phyloP scores from a whole-genome alignment of 169 alveolate species.

The Plasmodium gallinaceum region DNA sequence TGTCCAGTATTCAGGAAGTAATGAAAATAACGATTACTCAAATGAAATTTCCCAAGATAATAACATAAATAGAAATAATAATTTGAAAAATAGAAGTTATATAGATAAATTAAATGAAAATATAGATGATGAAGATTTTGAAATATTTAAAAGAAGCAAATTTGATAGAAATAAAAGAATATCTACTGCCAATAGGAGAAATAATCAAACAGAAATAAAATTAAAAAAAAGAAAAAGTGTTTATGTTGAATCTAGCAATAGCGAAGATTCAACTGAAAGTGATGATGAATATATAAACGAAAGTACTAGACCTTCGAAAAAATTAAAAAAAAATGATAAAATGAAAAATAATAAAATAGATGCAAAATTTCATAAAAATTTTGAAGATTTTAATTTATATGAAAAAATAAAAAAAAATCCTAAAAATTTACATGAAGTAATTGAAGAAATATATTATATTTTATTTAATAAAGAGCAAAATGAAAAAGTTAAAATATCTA shows the following conservation, averaged over 20 bases:
- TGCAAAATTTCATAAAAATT: constrained; percentile 34
- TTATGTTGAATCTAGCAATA: constrained; percentile 58
- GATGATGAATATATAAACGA: constrained; percentile 61
- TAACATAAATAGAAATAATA: constrained; percentile 9
- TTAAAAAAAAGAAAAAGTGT: constrained; percentile 62
- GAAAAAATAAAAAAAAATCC: constrained; percentile 74
- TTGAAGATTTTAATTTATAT: constrained; percentile 74
- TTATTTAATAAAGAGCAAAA: constrained; percentile 52
- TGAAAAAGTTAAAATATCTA: constrained; percentile 68
- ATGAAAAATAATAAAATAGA: background rate
- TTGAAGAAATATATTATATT: constrained; percentile 68
- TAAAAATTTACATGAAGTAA: constrained; percentile 60
- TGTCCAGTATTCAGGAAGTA: background rate
- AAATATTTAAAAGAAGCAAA: constrained; percentile 54
- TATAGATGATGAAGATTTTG: constrained; percentile 74
- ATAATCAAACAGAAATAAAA: constrained; percentile 18
- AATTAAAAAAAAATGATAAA: constrained; percentile 20
- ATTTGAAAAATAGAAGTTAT: constrained; percentile 37
- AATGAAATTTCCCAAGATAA: background rate
- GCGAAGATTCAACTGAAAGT: constrained; percentile 61
- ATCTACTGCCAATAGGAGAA: constrained; percentile 15
- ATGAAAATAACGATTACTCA: background rate
- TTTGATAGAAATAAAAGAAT: constrained; percentile 63
- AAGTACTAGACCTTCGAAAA: constrained; percentile 27
- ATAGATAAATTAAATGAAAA: constrained; percentile 47